Evolutionary conservation across 2,329 filamentous ascomycete species (phyloP), one percentile per base, ranked within the genome.

Genomic region (Zasmidium angulare): DNA sequence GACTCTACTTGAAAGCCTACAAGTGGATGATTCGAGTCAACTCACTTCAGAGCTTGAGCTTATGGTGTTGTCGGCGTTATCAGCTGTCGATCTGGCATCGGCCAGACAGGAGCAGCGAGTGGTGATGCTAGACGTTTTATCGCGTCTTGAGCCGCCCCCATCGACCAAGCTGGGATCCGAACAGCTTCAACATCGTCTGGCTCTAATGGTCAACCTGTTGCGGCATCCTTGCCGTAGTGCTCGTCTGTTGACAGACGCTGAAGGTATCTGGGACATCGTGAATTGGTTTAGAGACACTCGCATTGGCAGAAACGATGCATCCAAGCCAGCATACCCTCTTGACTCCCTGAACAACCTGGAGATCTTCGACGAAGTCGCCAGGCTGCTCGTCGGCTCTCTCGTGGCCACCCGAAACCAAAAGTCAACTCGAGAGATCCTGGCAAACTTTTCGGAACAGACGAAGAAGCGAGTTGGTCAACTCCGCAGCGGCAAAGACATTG

Each of bases 321-420:
- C 20, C 21, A 29, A n/a, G 2, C 22, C 20, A 26, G 22, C 19
- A 2, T 24, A 23, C 22, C 40, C 24, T 20, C 52, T 55, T 17
- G 52, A 55, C 7, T 47, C 43, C 17, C 22, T 55, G 21, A 36
- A 46, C 1, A 58, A 43, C 23, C 6, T 58, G 20, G n/a, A 29
- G n/a, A 46, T 58, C 11, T 19, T 58, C 19, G 50, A 58, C 24
- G 50, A 53, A 24, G n/a, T 58, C 7, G 43, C 22, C 14, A 23
- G 26, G 7, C 24, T 10, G 11, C 19, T 29, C 12, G 14, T 58
- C 17, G 29, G 26, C 9, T 53, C 46, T 7, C 50, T 40, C 50
- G 17, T 58, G 23, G 40, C 36, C 21, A 24, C 50, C n/a, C 56
- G 53, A 40, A 50, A 53, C 46, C 46, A 58, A 26, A 58, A 49